Evolutionary conservation across 345 rosid genomes (phyloP).

Genomic region (Aegle marmelos): DNA sequence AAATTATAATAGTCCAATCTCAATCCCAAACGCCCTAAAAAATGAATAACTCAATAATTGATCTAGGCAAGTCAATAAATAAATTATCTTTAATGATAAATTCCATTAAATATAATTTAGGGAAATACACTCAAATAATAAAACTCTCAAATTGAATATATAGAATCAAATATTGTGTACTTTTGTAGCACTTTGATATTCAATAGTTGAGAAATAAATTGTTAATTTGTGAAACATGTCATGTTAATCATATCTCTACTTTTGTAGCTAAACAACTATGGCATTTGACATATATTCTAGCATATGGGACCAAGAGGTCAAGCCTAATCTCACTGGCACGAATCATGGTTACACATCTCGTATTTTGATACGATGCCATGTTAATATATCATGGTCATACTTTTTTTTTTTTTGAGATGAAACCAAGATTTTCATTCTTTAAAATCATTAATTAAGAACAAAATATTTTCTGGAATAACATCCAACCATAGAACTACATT

Average conservation of each 20-base stretch:
- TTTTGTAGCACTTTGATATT: background rate
- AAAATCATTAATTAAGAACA: no score
- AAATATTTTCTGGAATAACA: no score
- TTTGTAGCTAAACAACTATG: background rate
- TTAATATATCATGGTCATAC: background rate
- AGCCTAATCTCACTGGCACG: background rate
- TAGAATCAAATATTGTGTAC: background rate
- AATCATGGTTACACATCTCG: background rate
- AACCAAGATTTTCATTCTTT: no score
- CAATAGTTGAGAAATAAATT: background rate
- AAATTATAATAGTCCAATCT: no score
- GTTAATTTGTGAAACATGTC: background rate
- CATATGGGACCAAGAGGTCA: background rate
- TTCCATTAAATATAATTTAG: no score
- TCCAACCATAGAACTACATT: no score
- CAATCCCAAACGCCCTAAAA: no score
- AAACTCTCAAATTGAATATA: background rate
- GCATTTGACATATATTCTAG: background rate
- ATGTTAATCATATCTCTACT: background rate
- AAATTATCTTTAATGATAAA: no score
- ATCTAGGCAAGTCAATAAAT: no score
- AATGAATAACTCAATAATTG: no score
- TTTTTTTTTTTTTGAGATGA: no score
- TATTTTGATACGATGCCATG: background rate
- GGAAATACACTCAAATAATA: no score